Evolutionary conservation across 2,329 filamentous ascomycete species (phyloP).

Genomic region (Cladophialophora exuberans): DNA sequence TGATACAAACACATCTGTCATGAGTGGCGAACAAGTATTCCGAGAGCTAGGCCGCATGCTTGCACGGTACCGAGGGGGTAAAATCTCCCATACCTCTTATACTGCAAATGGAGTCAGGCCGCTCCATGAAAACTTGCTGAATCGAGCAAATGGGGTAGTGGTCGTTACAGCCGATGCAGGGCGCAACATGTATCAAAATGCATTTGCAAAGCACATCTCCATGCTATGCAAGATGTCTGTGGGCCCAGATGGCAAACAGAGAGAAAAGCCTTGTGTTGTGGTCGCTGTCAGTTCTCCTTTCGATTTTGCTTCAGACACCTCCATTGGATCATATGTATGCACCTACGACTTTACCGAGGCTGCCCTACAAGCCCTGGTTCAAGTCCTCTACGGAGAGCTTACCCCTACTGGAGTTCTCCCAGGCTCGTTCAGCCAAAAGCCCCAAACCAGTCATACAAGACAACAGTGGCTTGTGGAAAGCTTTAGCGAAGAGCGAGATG

Average conservation of each 20-base stretch:
- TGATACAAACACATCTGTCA: constrained; percentile 66
- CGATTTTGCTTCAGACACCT: constrained; percentile 91
- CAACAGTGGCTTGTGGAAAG: constrained; percentile 94
- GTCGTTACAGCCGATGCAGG: constrained; percentile 93
- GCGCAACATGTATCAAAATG: constrained; percentile 88
- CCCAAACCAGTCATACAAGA: constrained; percentile 72
- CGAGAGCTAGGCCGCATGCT: constrained; percentile 83
- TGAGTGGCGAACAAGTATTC: constrained; percentile 93
- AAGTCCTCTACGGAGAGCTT: constrained; percentile 78
- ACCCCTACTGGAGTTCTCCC: constrained; percentile 60
- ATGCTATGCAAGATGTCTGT: constrained; percentile 73
- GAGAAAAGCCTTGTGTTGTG: constrained; percentile 83
- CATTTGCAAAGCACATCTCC: constrained; percentile 93
- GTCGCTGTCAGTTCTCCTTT: constrained; percentile 94
- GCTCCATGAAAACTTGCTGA: constrained; percentile 90
- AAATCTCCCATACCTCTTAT: constrained; percentile 91
- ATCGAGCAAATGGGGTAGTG: constrained; percentile 83
- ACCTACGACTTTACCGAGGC: constrained; percentile 97
- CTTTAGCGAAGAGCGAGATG: constrained; percentile 80
- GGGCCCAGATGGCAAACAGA: constrained; percentile 43
- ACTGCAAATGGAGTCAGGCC: constrained; percentile 90
- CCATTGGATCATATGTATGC: constrained; percentile 89
- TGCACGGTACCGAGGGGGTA: constrained; percentile 82
- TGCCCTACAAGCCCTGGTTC: constrained; percentile 80
- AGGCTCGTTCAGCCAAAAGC: constrained; percentile 80